These are phyloP conservation scores for Diaporthe aspalathi DNA, from an alignment of 2,329 filamentous ascomycete genomes.

Conservation along the genomic window DNA sequence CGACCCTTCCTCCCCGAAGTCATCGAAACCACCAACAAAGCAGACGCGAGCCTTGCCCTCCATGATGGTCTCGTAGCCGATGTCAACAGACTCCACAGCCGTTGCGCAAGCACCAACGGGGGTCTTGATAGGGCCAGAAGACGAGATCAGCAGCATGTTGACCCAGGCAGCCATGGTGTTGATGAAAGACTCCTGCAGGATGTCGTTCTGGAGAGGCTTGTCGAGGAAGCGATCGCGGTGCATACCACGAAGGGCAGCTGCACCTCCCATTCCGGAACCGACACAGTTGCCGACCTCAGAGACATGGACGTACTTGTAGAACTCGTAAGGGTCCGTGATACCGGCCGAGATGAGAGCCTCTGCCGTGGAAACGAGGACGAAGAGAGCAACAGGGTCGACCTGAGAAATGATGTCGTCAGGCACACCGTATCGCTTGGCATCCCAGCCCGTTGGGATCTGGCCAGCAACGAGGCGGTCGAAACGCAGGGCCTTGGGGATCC, in stretches of 20 bases:
- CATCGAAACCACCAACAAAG: slow-evolving; percentile 98
- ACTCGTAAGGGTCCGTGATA: slow-evolving; percentile 99
- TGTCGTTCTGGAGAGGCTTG: slow-evolving; percentile 97
- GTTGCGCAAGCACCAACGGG: slow-evolving; percentile 98
- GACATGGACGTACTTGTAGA: slow-evolving; percentile 99
- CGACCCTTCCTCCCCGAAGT: slow-evolving; percentile 98
- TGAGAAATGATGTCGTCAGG: slow-evolving; percentile 98
- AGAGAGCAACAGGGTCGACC: slow-evolving; percentile 96
- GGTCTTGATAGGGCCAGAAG: slow-evolving; percentile 97
- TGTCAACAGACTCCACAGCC: slow-evolving; percentile 95
- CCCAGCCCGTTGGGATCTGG: slow-evolving; percentile 97
- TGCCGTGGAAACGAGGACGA: slow-evolving; percentile 91
- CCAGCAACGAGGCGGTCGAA: slow-evolving; percentile 98
- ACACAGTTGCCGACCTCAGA: slow-evolving; percentile 98
- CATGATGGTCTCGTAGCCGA: slow-evolving; percentile 97
- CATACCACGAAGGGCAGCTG: slow-evolving; percentile 92
- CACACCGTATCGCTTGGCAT: slow-evolving; percentile 94
- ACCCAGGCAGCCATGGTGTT: slow-evolving; percentile 99
- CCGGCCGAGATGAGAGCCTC: slow-evolving; percentile 91
- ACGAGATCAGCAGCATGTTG: slow-evolving; percentile 98
- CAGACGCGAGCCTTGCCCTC: slow-evolving; percentile 98
- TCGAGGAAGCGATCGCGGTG: slow-evolving; percentile 98
- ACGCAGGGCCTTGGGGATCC: slow-evolving; percentile 96
- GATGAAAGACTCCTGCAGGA: slow-evolving; percentile 99
- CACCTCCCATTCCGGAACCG: slow-evolving; percentile 97